Percentiles rank a stretch among this genome's conserved stretches.
These are phyloP conservation scores for Aspergillus glaucus DNA, from an alignment of 2,329 filamentous ascomycete genomes.

Conservation along the genomic window DNA sequence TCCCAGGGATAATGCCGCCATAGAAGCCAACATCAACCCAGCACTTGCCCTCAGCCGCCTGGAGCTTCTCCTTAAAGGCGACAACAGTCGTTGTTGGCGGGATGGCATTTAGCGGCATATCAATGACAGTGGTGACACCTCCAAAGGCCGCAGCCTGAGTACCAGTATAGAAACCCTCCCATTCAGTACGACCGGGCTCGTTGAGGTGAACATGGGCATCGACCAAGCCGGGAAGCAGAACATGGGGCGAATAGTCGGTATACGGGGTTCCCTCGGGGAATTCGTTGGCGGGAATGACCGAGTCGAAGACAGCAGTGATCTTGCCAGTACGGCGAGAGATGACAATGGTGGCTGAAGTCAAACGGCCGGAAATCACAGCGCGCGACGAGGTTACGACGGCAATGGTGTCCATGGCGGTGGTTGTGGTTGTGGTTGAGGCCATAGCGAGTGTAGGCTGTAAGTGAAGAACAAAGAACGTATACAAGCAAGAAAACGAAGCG, in stretches of 20 bases:
- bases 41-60: constrained; percentile 77
- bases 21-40: constrained; percentile 99
- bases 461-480: neutral
- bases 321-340: constrained; percentile 75
- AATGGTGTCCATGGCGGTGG: constrained; percentile 42
- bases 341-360: constrained; percentile 77
- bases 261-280: constrained; percentile 72
- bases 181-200: constrained; percentile 92
- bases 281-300: constrained; percentile 64
- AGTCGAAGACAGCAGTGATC: constrained; percentile 68
- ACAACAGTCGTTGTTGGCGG: constrained; percentile 87
- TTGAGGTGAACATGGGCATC: constrained; percentile 98
- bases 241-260: constrained; percentile 73
- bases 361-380: constrained; percentile 67
- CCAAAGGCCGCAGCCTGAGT: constrained; percentile 91
- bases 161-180: constrained; percentile 96
- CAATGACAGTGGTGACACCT: constrained; percentile 91
- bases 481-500: constrained; percentile 1
- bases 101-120: constrained; percentile 97
- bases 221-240: constrained; percentile 84
- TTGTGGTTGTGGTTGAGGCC: constrained; percentile 8
- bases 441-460: neutral
- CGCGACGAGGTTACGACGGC: constrained; percentile 78
- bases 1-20: constrained; percentile 88
- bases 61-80: constrained; percentile 77